Conservation (phyloP, 352 stramenopile genomes). For the Aphanomyces euteiches region DNA sequence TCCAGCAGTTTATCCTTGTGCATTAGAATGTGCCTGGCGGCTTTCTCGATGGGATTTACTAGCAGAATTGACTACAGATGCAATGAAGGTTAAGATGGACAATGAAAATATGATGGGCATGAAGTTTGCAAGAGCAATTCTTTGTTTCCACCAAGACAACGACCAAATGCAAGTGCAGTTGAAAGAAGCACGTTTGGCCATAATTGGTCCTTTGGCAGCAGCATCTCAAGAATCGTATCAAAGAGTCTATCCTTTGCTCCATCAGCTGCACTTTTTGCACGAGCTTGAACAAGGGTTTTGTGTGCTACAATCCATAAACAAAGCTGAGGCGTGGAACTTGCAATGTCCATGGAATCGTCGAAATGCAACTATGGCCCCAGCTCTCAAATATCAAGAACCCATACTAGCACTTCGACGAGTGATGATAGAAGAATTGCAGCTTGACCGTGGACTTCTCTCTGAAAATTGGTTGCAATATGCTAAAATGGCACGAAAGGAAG, state of each 20-base stretch:
- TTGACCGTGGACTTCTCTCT: constrained; percentile 36
- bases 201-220: constrained; percentile 67
- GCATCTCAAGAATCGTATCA: constrained; percentile 75
- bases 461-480: constrained; percentile 82
- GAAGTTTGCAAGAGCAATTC: constrained; percentile 15
- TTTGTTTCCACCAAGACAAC: constrained; percentile 21
- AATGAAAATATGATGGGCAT: constrained; percentile 19
- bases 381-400: constrained; percentile 77
- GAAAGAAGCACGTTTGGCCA: constrained; percentile 51
- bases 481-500: constrained; percentile 80
- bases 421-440: constrained; percentile 34
- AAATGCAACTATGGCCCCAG: constrained; percentile 66
- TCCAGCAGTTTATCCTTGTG: constrained; percentile 73
- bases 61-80: constrained; percentile 54
- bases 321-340: constrained; percentile 38
- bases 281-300: constrained; percentile 72
- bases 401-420: constrained; percentile 78
- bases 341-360: constrained; percentile 68
- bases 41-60: constrained; percentile 80
- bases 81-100: constrained; percentile 27
- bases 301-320: constrained; percentile 26
- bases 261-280: constrained; percentile 74
- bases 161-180: constrained; percentile 37
- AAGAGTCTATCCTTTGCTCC: constrained; percentile 64
- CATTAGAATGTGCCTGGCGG: constrained; percentile 81